Evolutionary conservation across 1,284 basidiomycete genomes (phyloP).

Genomic region (Cystobasidium pallidum): DNA sequence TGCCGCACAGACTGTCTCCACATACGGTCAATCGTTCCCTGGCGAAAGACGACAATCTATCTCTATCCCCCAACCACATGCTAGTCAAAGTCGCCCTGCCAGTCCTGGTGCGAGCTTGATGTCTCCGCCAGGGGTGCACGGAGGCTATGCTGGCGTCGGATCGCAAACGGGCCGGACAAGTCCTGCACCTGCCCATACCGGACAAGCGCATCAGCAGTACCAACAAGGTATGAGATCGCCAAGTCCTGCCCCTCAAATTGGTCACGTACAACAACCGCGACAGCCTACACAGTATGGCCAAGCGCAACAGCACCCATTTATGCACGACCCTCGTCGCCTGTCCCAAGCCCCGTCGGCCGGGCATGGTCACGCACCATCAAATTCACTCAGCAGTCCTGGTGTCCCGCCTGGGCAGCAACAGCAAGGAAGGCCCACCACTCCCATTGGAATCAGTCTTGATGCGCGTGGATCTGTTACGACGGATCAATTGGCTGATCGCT

Average conservation of each 20-base stretch:
- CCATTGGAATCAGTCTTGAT: constrained; percentile 75
- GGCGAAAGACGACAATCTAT: constrained; percentile 39
- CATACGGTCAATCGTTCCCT: constrained; percentile 37
- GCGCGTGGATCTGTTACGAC: constrained; percentile 74
- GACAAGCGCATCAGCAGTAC: constrained; percentile 27
- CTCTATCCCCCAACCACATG: constrained; percentile 7
- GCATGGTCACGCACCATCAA: constrained; percentile 14
- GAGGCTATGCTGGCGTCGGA: constrained; percentile 35
- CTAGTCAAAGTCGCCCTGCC: constrained; percentile 26
- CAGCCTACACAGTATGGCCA: constrained; percentile 26
- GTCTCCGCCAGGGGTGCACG: constrained; percentile 18
- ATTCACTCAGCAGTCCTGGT: constrained; percentile 26
- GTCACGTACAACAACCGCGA: neutral
- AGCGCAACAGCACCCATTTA: constrained; percentile 25
- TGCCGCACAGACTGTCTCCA: neutral
- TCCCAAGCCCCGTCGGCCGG: constrained; percentile 3
- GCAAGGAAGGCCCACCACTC: constrained; percentile 54
- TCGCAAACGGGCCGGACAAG: constrained; percentile 20
- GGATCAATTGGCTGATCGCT: constrained; percentile 73
- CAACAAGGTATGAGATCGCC: constrained; percentile 38
- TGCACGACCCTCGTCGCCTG: constrained; percentile 19
- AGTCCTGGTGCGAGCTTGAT: constrained; percentile 27
- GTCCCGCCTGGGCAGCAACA: constrained; percentile 1
- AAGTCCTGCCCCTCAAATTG: constrained; percentile 28
- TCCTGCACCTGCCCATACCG: constrained; percentile 26